Evolutionary conservation across 2,329 filamentous ascomycete genomes (phyloP).

Genomic region (Phialophora expanda): DNA sequence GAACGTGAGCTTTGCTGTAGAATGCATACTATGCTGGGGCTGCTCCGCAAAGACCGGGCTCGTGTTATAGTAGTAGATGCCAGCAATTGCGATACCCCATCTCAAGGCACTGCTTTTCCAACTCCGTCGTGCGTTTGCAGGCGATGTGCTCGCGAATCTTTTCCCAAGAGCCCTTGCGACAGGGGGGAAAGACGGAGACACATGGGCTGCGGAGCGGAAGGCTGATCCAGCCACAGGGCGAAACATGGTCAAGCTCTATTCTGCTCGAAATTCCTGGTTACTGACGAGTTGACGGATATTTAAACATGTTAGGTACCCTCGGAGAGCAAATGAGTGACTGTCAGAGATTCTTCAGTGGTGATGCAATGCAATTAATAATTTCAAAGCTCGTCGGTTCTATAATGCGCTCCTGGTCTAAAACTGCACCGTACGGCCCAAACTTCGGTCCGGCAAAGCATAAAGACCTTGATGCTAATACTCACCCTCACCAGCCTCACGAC

Average conservation of each 20-base stretch:
- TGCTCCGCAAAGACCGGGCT: conserved; percentile 86
- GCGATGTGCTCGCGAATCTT: conserved; percentile 63
- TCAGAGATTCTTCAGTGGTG: conserved; percentile 7
- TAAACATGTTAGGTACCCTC: conserved; percentile 19
- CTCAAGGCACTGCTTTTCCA: conserved; percentile 79
- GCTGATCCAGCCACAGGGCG: conserved; percentile 55
- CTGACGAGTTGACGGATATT: background rate
- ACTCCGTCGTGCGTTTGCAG: conserved; percentile 70
- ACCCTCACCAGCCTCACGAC: background rate
- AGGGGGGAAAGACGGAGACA: conserved; percentile 27
- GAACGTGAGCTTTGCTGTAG: background rate
- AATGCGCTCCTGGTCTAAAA: background rate
- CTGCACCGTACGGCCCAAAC: background rate
- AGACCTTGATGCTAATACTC: background rate
- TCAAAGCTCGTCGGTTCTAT: conserved; percentile 14
- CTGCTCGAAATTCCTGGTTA: background rate
- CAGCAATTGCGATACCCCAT: conserved; percentile 75
- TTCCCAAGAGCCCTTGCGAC: conserved; percentile 21
- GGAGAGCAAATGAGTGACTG: conserved; percentile 10
- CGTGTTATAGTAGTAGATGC: conserved; percentile 94
- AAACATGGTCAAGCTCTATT: conserved; percentile 52
- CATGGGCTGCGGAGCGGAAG: conserved; percentile 44
- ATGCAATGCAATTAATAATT: conserved; percentile 24
- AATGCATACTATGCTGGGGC: conserved; percentile 66
- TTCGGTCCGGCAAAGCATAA: background rate